Evolutionary conservation across 768 basidiomycete species (phyloP).

Genomic region (Suillus lakei): DNA sequence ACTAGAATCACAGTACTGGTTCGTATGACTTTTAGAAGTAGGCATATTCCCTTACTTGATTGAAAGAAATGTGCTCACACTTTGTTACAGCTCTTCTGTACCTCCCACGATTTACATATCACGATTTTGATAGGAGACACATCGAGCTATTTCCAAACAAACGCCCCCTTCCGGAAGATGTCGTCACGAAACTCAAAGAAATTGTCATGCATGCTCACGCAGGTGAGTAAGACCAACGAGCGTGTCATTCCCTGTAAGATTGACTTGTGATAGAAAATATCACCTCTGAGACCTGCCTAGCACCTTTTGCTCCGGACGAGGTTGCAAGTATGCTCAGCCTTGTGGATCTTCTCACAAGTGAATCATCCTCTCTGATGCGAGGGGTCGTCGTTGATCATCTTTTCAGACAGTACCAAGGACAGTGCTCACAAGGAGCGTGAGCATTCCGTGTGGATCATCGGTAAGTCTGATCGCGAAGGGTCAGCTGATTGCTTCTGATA

Average conservation of each 20-base stretch:
- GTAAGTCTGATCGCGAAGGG: background rate
- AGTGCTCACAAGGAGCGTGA: background rate
- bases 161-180: slow-evolving; percentile 23
- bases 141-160: slow-evolving; percentile 8
- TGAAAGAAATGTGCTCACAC: background rate
- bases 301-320: slow-evolving; percentile 38
- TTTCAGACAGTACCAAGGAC: background rate
- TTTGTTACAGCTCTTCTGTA: background rate
- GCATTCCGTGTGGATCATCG: background rate
- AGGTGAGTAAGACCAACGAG: slow-evolving; percentile 16
- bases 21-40: background rate
- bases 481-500: background rate
- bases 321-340: slow-evolving; percentile 41
- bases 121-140: background rate
- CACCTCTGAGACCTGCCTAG: slow-evolving; percentile 41
- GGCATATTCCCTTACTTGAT: background rate
- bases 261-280: slow-evolving; percentile 31
- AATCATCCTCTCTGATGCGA: slow-evolving; percentile 1
- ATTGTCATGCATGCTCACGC: slow-evolving; percentile 3
- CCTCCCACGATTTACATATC: background rate
- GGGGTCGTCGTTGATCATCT: background rate
- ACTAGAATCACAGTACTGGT: background rate
- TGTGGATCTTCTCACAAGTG: slow-evolving; percentile 37
- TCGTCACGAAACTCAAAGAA: background rate
- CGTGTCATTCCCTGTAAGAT: background rate